Conservation (phyloP, 1,284 basidiomycete genomes). For the Neonothopanus nambi region DNA sequence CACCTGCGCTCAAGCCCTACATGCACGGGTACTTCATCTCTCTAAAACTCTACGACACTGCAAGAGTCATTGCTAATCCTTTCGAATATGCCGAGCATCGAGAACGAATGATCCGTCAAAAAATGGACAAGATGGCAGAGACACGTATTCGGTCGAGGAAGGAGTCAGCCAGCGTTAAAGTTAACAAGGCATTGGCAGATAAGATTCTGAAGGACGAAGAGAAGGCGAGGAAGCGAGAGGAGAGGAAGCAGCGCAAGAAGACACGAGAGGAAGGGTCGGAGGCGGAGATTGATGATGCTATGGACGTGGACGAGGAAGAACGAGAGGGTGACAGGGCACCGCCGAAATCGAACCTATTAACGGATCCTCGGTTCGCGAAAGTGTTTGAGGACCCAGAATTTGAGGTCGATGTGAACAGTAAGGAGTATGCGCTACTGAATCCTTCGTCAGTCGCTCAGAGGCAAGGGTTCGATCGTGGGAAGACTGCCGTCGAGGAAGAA, state of each 20-base stretch:
- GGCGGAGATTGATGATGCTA: conserved; percentile 39
- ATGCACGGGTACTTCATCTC: conserved; percentile 99
- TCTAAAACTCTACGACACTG: conserved; percentile 94
- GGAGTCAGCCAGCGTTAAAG: conserved; percentile 64
- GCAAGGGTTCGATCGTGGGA: conserved; percentile 37
- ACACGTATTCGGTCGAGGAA: conserved; percentile 75
- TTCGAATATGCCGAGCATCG: conserved; percentile 95
- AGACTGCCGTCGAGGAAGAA: conserved; percentile 88
- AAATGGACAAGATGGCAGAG: conserved; percentile 92
- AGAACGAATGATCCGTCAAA: conserved; percentile 83
- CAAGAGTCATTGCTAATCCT: conserved; percentile 93
- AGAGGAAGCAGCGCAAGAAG: conserved; percentile 50
- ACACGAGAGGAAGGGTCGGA: conserved; percentile 33
- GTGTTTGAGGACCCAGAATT: conserved; percentile 96
- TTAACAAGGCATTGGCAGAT: conserved; percentile 93
- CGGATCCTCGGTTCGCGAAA: conserved; percentile 87
- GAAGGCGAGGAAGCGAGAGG: conserved; percentile 61
- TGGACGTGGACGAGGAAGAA: conserved; percentile 33
- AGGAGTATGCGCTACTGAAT: conserved; percentile 91
- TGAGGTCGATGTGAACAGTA: conserved; percentile 84
- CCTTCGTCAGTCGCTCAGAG: conserved; percentile 73
- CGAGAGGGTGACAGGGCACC: conserved; percentile 6
- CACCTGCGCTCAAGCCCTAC: conserved; percentile 94
- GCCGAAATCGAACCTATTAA: conserved; percentile 61
- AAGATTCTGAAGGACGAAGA: conserved; percentile 79